Base-by-base conservation (phyloP, 768 basidiomycete genomes). In the Sporobolomyces pararoseus region DNA sequence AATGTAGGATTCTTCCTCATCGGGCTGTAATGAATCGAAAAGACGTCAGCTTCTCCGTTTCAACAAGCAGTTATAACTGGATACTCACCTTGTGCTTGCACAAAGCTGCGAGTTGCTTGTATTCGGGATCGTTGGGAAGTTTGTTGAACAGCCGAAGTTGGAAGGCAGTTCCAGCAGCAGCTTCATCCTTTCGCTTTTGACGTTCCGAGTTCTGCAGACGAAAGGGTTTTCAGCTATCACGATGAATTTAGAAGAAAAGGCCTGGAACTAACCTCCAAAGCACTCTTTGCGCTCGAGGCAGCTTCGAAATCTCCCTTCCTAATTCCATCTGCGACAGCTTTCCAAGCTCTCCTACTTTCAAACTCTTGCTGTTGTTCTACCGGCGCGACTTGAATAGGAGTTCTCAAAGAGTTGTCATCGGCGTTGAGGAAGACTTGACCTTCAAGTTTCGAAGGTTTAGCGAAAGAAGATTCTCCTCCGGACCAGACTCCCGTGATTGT, bases 321-420 rank as follows among this genome's bases (percentile, higher is more conserved):
- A 68, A 98, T 98, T 19, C 95, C 95, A 78, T 89, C 89, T 27
- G 93, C 88, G 29, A 97, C 95, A 54, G 84, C 82, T 71, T 82
- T 79, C 95, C 95, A 98, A 68, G 96, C 81, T 75, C 83, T 83
- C 75, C 95, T 83, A 67, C 88, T 92, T 83, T 99, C 95, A 82
- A 86, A 92, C 75, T 88, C 87, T n/a, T 84, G 84, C 76, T 84
- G 83, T 75, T 81, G 72, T 65, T 85, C 84, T 7, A 88, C 78
- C 1, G 85, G 81, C n/a, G 80, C 78, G 23, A 89, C 86, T 0
- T 79, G 84, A 3, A 92, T 86, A 78, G 90, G 89, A 77, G 89
- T 87, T 27, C 68, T n/a, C 82, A 90, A 90, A 21, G 84, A 83
- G 13, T 82, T 51, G 9, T 29, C 81, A 0, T 82, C 83, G 27